Base-by-base conservation (phyloP, 1,284 basidiomycete species). In the Trichosporon ovoides region DNA sequence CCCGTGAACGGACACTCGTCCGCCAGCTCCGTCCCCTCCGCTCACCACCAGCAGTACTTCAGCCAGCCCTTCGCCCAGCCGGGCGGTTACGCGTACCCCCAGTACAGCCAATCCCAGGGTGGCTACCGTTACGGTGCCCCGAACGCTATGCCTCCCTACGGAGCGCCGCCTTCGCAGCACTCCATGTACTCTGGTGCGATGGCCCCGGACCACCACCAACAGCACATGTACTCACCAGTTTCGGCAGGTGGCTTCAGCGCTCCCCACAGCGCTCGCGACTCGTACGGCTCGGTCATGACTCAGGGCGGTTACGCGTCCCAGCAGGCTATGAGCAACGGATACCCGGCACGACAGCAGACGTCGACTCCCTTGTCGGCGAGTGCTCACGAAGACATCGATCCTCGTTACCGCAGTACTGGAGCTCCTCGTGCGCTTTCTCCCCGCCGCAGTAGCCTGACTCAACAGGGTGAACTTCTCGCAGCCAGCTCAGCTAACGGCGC, bases 1-100 rank as follows among this genome's bases (percentile, higher is more conserved):
- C 74, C 74, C 3, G 70, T 69, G 34, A 74, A 72, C 54, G 74
- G 70, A 12, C 70, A 72, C 62, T 67, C 71, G 31, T 66, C 66
- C 14, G 63, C 69, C 18, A 58, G 60, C 35, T 69, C 68, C 14
- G 66, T 70, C 53, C 63, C 61, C 1, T 52, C 58, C 13, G 38
- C 56, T 40, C 66, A 64, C 38, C 72, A 71, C 57, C 70, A 69
- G 51, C 68, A 69, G 56, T 73, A 69, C 59, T 72, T 66, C 55
- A 63, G 64, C 36, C 69, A 68, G 55, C 68, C 62, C 14, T 73
- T 69, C 62, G 65, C 66, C 16, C 43, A 48, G 43, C 65, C 58
- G 4, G 67, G 73, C 11, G 58, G 64, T 49, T 70, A 70, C 61
- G 59, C 63, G n/a, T 72, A 71, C 58, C 69, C 67, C 18, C 66